These are phyloP conservation scores for Erodium trifolium DNA, from an alignment of 441 rosid genomes.

Conservation along the genomic window DNA sequence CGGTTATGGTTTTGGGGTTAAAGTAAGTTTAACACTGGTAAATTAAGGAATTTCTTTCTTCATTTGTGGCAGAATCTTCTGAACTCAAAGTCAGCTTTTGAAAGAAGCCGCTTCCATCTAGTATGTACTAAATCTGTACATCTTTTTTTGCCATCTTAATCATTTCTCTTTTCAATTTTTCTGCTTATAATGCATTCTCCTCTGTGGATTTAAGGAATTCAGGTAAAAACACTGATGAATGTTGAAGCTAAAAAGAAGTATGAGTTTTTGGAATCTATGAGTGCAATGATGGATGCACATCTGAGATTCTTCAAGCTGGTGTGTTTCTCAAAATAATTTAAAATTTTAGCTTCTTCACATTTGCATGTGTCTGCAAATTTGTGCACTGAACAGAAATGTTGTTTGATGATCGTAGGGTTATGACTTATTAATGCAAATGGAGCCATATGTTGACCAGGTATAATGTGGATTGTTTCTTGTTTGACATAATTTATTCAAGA, in stretches of 20 bases:
- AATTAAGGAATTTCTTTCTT: not conserved
- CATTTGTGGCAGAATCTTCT: constrained; percentile 55
- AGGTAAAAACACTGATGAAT: constrained; percentile 72
- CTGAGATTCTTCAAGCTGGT: constrained; percentile 87
- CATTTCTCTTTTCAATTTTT: constrained; percentile 9
- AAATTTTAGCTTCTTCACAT: constrained; percentile 9
- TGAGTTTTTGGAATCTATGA: constrained; percentile 85
- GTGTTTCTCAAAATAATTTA: constrained; percentile 16
- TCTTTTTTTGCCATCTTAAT: constrained; percentile 9
- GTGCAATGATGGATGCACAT: constrained; percentile 89
- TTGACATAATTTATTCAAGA: not conserved
- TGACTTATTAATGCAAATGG: constrained; percentile 68
- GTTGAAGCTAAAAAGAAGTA: constrained; percentile 81
- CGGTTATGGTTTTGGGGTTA: no score
- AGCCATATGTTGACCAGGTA: constrained; percentile 87
- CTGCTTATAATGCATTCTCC: constrained; percentile 22
- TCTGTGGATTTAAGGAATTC: constrained; percentile 56
- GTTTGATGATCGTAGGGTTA: constrained; percentile 45
- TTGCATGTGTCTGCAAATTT: constrained; percentile 10
- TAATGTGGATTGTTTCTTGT: not conserved
- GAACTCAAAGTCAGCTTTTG: constrained; percentile 86
- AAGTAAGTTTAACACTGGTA: not conserved
- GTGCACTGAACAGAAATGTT: constrained; percentile 14
- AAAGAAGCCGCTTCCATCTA: constrained; percentile 85
- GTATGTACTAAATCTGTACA: constrained; percentile 36